phyloP scores from a whole-genome alignment of 805 yeast genomes.

The Jamesozyma spencerorum region DNA sequence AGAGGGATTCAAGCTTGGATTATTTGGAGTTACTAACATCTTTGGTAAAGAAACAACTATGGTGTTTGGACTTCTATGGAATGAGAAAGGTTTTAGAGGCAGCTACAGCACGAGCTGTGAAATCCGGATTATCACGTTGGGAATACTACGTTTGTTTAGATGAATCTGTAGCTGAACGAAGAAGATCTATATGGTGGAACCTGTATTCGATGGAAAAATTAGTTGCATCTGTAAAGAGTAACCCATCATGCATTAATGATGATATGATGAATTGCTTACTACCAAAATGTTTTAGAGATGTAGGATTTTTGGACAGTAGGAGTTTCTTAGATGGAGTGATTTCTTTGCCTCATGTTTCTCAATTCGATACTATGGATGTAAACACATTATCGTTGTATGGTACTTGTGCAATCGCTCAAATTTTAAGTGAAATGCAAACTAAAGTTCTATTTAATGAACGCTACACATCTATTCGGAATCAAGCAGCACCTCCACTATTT shows the following conservation, averaged over 20 bases:
- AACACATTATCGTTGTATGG: constrained; percentile 15
- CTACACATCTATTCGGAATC: constrained; percentile 22
- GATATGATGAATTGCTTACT: constrained; percentile 18
- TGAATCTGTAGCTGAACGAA: constrained; percentile 23
- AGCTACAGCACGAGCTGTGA: constrained; percentile 17
- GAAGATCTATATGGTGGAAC: constrained; percentile 27
- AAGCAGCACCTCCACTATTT: constrained; percentile 16
- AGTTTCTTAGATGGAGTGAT: constrained; percentile 14
- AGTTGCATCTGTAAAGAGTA: constrained; percentile 11
- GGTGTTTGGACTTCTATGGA: constrained; percentile 21
- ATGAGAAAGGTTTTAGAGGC: constrained; percentile 16
- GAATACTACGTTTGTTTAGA: constrained; percentile 28
- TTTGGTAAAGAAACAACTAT: constrained; percentile 18
- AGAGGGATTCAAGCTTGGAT: constrained; percentile 11
- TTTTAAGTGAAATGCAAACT: constrained; percentile 14
- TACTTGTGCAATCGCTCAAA: constrained; percentile 12
- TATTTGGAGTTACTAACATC: constrained; percentile 23
- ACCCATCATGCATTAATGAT: constrained; percentile 18
- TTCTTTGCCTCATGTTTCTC: constrained; percentile 4
- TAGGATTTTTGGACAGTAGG: constrained; percentile 19
- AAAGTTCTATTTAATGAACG: constrained; percentile 20
- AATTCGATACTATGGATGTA: constrained; percentile 13
- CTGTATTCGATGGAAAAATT: constrained; percentile 21
- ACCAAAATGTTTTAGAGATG: constrained; percentile 18
- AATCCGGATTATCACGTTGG: constrained; percentile 27